Evolutionary conservation across 805 yeast species (phyloP), one percentile per base, ranked within the genome.

Genomic region (Danielia oregonensis): DNA sequence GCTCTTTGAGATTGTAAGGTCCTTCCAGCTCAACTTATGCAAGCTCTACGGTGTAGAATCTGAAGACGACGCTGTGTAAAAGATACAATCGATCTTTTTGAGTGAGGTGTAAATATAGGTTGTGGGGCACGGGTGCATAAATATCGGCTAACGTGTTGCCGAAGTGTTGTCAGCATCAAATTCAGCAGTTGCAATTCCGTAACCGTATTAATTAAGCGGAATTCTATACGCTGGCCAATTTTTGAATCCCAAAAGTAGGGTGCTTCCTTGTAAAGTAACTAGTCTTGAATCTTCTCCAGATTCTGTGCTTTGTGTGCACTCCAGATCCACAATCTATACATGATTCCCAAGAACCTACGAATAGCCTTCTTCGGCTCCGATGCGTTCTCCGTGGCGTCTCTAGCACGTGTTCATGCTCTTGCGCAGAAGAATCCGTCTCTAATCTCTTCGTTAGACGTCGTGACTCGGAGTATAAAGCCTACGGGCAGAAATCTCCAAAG

Each of bases 321-420:
- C n/a, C n/a, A n/a, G n/a, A n/a, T n/a, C n/a, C n/a, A n/a, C n/a
- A n/a, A n/a, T n/a, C n/a, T n/a, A n/a, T n/a, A n/a, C n/a, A n/a
- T n/a, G n/a, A 19, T 19, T 9, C 22, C 22, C 9, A 9, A 9
- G 22, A 19, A 19, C 22, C 22, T 19, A 13, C 34, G 35, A 24
- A 55, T 86, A 7, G 85, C 87, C 1, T 84, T 76, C 51, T 86
- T 86, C 55, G 96, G 96, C 0, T 75, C 88, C 1, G 96, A 86
- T 51, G 56, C 55, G 15, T 86, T 86, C 57, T 79, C 88, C 46
- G 70, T 78, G 17, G 62, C 57, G 6, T 73, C 84, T 3, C 62
- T 86, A 12, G 49, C 56, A 6, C 62, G 60, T 19, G 46, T 61
- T 11, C 45, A 72, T 6, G 45, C 66, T 3, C 50, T 50, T 21